phyloP scores from a whole-genome alignment of 352 stramenopile species.

The Globisporangium rhizosaccharum region DNA sequence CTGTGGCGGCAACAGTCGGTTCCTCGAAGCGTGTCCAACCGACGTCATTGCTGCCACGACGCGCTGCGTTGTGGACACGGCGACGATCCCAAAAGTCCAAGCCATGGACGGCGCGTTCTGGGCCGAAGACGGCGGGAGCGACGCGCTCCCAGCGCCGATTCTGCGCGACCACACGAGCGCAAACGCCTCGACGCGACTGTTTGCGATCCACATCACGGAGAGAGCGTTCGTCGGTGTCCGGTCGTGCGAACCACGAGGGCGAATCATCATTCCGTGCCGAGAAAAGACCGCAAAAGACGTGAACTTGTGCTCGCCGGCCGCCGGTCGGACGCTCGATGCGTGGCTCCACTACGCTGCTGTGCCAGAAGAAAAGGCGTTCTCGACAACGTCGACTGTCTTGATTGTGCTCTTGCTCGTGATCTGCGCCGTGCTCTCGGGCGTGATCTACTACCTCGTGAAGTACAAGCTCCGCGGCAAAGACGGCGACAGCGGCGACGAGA shows the following conservation, averaged over 20 bases:
- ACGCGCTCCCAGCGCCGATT: slow-evolving; percentile 38
- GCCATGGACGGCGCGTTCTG: slow-evolving; percentile 37
- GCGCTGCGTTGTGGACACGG: slow-evolving; percentile 38
- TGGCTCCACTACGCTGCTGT: slow-evolving; percentile 45
- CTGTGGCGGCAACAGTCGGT: slow-evolving; percentile 51
- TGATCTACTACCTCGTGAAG: slow-evolving; percentile 50
- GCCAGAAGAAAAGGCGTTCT: slow-evolving; percentile 38
- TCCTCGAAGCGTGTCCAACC: slow-evolving; percentile 30
- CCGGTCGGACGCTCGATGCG: slow-evolving; percentile 41
- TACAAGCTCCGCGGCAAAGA: slow-evolving; percentile 26
- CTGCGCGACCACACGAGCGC: slow-evolving; percentile 38
- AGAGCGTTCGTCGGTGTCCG: slow-evolving; percentile 32
- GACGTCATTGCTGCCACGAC: slow-evolving; percentile 27
- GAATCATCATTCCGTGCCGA: slow-evolving; percentile 68
- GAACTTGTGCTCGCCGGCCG: slow-evolving; percentile 31
- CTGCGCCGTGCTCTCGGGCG: slow-evolving; percentile 24
- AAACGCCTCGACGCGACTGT: slow-evolving; percentile 24
- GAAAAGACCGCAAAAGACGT: slow-evolving; percentile 39
- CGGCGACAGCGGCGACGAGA: slow-evolving; percentile 15
- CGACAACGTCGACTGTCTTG: slow-evolving; percentile 45
- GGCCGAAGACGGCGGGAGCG: slow-evolving; percentile 56
- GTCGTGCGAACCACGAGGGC: slow-evolving; percentile 40
- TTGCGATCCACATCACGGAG: slow-evolving; percentile 55
- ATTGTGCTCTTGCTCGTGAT: slow-evolving; percentile 33
- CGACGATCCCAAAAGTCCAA: slow-evolving; percentile 23